Evolutionary conservation across 2,329 filamentous ascomycete genomes (phyloP).

Genomic region (Fusarium camptoceras): DNA sequence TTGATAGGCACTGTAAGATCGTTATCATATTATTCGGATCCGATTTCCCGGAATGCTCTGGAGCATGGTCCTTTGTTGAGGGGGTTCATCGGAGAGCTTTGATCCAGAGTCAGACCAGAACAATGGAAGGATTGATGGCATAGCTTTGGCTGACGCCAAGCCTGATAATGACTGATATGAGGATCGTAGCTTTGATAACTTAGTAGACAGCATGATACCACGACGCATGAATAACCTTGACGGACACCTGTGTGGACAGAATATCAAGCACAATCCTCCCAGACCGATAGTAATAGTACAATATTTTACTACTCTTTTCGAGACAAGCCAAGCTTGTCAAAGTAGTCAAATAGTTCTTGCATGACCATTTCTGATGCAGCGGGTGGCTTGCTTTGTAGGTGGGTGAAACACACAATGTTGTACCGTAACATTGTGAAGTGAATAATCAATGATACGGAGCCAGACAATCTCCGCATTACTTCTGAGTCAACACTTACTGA

Average conservation of each 20-base stretch:
- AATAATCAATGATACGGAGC: constrained; percentile 1
- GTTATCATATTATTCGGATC: constrained; percentile 21
- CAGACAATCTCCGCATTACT: constrained; percentile 7
- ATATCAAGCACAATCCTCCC: background rate
- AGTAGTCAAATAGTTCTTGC: constrained; percentile 13
- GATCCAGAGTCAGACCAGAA: constrained; percentile 7
- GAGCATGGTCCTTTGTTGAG: constrained; percentile 20
- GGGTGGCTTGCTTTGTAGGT: constrained; percentile 36
- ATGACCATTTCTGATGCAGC: constrained; percentile 37
- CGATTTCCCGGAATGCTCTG: constrained; percentile 22
- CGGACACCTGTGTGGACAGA: constrained; percentile 11
- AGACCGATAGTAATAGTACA: constrained; percentile 5
- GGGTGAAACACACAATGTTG: constrained; percentile 36
- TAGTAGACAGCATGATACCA: background rate
- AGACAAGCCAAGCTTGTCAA: constrained; percentile 14
- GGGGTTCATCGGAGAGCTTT: constrained; percentile 13
- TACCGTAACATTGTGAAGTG: constrained; percentile 25
- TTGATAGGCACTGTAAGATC: background rate
- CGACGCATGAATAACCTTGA: constrained; percentile 24
- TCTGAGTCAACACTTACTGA: constrained; percentile 9
- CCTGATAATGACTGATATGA: constrained; percentile 7
- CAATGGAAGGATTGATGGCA: constrained; percentile 2
- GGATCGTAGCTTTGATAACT: constrained; percentile 14
- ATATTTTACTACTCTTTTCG: background rate
- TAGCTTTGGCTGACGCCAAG: constrained; percentile 10